Percentiles rank a stretch among this genome's conserved stretches.
Conservation (phyloP, 441 rosid species). For the Eutrema salsugineum region DNA sequence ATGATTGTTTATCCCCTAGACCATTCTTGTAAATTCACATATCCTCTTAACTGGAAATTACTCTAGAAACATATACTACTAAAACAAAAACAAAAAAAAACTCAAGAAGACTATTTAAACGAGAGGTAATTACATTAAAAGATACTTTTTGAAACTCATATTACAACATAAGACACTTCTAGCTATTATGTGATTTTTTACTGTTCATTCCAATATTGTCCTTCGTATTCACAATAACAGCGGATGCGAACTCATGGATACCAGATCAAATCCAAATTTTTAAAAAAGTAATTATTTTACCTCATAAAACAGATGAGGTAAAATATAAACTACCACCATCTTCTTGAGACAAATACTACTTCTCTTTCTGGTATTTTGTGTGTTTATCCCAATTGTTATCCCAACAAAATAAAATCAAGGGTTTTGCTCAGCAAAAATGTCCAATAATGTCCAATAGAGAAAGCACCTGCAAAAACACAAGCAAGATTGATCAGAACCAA, state of each 20-base stretch:
- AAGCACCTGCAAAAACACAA: constrained; percentile 53
- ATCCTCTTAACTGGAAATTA: not conserved
- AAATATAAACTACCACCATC: constrained; percentile 4
- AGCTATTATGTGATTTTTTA: too few species aligned
- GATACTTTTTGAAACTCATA: too few species aligned
- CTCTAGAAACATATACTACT: not conserved
- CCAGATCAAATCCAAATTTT: too few species aligned
- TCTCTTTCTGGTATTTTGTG: not conserved
- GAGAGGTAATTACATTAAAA: too few species aligned
- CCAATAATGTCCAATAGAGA: constrained; percentile 94
- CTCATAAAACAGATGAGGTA: too few species aligned
- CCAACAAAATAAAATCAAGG: constrained; percentile 19
- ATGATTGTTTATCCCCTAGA: not conserved
- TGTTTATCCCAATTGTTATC: not conserved
- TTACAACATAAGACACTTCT: too few species aligned
- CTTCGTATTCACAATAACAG: too few species aligned
- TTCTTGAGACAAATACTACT: not conserved
- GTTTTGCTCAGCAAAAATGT: constrained; percentile 65
- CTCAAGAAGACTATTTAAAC: not conserved
- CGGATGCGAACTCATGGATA: too few species aligned
- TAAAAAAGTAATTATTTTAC: too few species aligned
- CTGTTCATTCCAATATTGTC: too few species aligned
- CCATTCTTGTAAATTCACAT: not conserved
- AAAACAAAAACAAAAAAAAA: not conserved
- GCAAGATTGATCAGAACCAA: not conserved